phyloP scores from a whole-genome alignment of 2,329 filamentous ascomycete species.

The Fusarium nisikadoi region DNA sequence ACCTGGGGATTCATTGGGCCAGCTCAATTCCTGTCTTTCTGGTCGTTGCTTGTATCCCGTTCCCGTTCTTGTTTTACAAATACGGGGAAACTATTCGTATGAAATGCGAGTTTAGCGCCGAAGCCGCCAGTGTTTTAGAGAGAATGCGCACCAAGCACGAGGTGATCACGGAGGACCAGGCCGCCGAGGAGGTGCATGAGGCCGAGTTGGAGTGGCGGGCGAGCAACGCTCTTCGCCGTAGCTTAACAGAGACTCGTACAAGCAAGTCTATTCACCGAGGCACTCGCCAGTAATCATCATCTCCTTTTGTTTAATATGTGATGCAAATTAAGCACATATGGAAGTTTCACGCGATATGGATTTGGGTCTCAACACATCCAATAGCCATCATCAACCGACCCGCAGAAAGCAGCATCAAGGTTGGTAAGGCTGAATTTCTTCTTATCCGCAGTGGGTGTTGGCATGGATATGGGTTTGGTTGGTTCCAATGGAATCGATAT shows the following conservation, averaged over 20 bases:
- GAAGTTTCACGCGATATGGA: not conserved
- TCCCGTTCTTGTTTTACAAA: slow-evolving; percentile 80
- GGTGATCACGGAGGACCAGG: slow-evolving; percentile 45
- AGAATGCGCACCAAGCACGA: slow-evolving; percentile 52
- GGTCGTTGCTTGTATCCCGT: slow-evolving; percentile 75
- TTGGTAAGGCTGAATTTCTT: not conserved
- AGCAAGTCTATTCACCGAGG: not conserved
- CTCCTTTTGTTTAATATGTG: not conserved
- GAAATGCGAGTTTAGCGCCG: slow-evolving; percentile 75
- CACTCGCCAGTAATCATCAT: not conserved
- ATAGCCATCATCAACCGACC: not conserved
- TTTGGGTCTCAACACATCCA: not conserved
- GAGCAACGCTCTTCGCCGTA: slow-evolving; percentile 37
- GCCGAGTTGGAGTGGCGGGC: slow-evolving; percentile 42
- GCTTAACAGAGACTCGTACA: slow-evolving; percentile 29
- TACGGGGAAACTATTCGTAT: slow-evolving; percentile 72
- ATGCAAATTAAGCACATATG: not conserved
- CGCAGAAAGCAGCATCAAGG: slow-evolving; percentile 4
- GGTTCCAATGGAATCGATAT: not conserved
- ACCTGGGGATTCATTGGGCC: slow-evolving; percentile 80
- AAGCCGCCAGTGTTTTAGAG: slow-evolving; percentile 70
- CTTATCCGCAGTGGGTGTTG: not conserved
- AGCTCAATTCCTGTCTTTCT: slow-evolving; percentile 79
- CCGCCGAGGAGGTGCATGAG: slow-evolving; percentile 38
- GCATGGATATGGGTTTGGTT: not conserved